A percentile compares a stretch with the other conserved stretches of the same genome.
phyloP scores from a whole-genome alignment of 768 basidiomycete genomes.

The Butyriboletus loyo region DNA sequence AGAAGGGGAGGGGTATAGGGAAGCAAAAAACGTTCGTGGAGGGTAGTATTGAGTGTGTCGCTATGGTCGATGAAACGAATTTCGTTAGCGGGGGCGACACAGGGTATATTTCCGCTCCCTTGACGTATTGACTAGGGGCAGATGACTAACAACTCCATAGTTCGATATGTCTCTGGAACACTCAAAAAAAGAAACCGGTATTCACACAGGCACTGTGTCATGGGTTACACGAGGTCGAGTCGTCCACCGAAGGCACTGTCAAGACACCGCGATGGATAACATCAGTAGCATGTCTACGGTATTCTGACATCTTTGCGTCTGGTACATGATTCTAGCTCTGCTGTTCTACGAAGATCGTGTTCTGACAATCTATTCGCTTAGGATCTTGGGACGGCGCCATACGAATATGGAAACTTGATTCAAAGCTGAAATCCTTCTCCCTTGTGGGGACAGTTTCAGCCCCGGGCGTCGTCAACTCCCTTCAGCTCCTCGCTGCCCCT shows the following conservation, averaged over 20 bases:
- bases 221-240: constrained; percentile 70
- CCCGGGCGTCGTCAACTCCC: constrained; percentile 83
- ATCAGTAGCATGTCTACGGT: constrained; percentile 73
- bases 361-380: constrained; percentile 28
- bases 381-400: constrained; percentile 93
- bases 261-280: constrained; percentile 90
- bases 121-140: neutral
- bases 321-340: constrained; percentile 45
- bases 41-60: constrained; percentile 87
- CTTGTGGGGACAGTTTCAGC: constrained; percentile 61
- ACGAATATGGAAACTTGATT: constrained; percentile 87
- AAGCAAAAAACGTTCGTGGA: constrained; percentile 60
- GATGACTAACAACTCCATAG: constrained; percentile 28
- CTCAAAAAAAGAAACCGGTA: constrained; percentile 90
- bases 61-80: constrained; percentile 92
- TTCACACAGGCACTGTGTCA: constrained; percentile 86
- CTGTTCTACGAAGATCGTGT: neutral
- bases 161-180: constrained; percentile 91
- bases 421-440: constrained; percentile 73
- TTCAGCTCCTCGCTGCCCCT: constrained; percentile 70
- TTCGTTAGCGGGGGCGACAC: constrained; percentile 95
- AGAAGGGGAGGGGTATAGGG: constrained; percentile 29
- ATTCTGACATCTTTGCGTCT: constrained; percentile 88
- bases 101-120: constrained; percentile 55
- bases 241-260: constrained; percentile 72